Base-by-base conservation (phyloP, 805 yeast genomes). In the Starmera amethionina region DNA sequence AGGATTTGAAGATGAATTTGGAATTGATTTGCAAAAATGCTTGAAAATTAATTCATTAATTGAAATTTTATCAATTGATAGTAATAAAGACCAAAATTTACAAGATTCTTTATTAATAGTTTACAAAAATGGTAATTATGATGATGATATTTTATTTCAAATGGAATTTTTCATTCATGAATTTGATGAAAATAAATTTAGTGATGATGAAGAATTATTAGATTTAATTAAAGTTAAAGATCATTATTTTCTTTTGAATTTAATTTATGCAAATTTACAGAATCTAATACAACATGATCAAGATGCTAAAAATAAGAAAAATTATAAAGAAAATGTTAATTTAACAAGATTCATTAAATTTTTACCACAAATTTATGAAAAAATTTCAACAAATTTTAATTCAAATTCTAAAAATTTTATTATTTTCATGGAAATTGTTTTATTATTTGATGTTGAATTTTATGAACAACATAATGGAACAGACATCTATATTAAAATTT, bases 81-180 rank as follows among this genome's bases (percentile, higher is more conserved):
- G 34, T 18, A 47, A 49, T 32, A 48, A 50, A 7, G 33, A 27
- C 5, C 32, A 36, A 33, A 22, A 36, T 12, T 34, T 28, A 28
- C n/a, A 29, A 8, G 36, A 34, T 22, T 34, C n/a, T 11, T n/a
- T 28, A 32, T 5, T 28, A 45, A 46, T 22, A 28, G 5, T 13
- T 40, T 55, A 33, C 10, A 42, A 11, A 15, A 56, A 50, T 14
- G 65, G 64, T 25, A 63, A 60, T 3, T 52, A 47, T 36, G 4
- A 30, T 25, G 34, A 35, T n/a, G 7, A 29, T n/a, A 67, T 76
- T 54, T 69, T 67, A 37, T 47, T 60, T 15, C 49, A 75, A 11
- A 45, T 70, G 1, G 56, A 63, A 2, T 73, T 68, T 46, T 50
- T 69, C 4, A 47, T 69, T 15, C 60, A 64, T 35, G 85, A 76